Percentiles rank a stretch among this genome's conserved stretches.
These are phyloP conservation scores for Microbotryum saponariae DNA, from an alignment of 1,284 basidiomycete genomes.

Conservation along the genomic window DNA sequence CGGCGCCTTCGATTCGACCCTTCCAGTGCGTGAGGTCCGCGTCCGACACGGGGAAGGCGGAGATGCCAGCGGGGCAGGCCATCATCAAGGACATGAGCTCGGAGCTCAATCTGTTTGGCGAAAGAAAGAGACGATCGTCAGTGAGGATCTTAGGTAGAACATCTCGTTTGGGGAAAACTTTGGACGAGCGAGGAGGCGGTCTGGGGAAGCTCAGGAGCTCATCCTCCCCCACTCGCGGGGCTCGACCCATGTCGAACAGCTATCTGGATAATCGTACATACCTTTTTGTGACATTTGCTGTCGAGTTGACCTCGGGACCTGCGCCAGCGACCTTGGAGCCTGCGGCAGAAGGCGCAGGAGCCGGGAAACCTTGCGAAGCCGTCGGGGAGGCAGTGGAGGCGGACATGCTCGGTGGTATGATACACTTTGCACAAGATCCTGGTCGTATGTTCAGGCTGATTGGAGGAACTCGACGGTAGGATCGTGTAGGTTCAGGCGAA, in stretches of 20 bases:
- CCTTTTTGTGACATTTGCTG: constrained; percentile 8
- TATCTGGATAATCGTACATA: neutral
- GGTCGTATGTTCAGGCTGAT: too few species aligned
- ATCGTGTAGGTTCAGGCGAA: too few species aligned
- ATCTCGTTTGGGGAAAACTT: neutral
- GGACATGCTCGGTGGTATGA: too few species aligned
- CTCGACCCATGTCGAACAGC: neutral
- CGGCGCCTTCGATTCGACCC: constrained; percentile 23
- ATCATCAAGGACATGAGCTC: constrained; percentile 34
- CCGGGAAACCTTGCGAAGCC: too few species aligned
- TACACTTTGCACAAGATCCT: too few species aligned
- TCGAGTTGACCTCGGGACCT: neutral
- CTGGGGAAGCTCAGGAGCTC: neutral
- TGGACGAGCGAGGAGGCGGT: neutral
- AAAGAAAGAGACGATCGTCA: neutral
- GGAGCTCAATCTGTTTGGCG: constrained; percentile 14
- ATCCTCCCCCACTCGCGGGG: neutral
- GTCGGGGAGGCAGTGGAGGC: too few species aligned
- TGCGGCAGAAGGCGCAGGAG: too few species aligned
- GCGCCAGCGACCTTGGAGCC: neutral
- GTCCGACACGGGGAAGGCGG: constrained; percentile 29
- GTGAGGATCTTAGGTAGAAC: too few species aligned
- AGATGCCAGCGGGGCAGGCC: constrained; percentile 23
- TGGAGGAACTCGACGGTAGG: too few species aligned
- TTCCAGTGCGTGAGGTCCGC: constrained; percentile 30